Evolutionary conservation across 768 basidiomycete species (phyloP).

Genomic region (Amanita subjunquillea): DNA sequence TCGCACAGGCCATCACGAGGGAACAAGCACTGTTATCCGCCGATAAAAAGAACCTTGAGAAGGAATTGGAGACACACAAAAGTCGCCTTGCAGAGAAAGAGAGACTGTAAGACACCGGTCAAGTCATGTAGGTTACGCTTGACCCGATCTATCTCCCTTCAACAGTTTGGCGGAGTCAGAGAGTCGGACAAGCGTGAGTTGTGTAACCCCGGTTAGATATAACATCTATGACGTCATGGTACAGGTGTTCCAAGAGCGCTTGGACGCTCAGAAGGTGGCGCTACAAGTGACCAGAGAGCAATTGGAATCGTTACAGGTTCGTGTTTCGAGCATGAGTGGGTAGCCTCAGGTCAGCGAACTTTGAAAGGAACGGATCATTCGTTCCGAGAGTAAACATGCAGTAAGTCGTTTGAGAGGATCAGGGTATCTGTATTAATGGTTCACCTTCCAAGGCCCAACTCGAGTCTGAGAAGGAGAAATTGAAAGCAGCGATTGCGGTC

Average conservation of each 20-base stretch:
- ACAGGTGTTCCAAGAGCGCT: slow-evolving; percentile 15
- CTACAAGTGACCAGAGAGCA: slow-evolving; percentile 30
- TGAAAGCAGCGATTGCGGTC: slow-evolving; percentile 27
- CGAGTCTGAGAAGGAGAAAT: slow-evolving; percentile 21
- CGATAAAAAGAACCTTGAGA: background rate
- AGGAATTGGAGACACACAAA: background rate
- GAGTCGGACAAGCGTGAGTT: background rate
- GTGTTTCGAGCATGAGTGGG: background rate
- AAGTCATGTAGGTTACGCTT: background rate
- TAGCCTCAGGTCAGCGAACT: slow-evolving; percentile 6
- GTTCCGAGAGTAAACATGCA: slow-evolving; percentile 23
- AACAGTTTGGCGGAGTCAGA: background rate
- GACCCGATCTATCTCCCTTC: background rate
- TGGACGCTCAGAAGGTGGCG: slow-evolving; percentile 34
- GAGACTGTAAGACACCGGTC: background rate
- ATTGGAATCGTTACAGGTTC: slow-evolving; percentile 6
- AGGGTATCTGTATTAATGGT: background rate
- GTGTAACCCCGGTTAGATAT: background rate
- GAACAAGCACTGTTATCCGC: background rate
- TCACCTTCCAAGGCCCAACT: slow-evolving; percentile 11
- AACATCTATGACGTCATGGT: background rate
- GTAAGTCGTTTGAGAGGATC: slow-evolving; percentile 15
- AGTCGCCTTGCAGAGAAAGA: background rate
- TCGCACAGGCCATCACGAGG: background rate
- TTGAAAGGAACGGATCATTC: slow-evolving; percentile 26